These are phyloP conservation scores for thale cress (Arabidopsis thaliana) DNA, from an alignment of 345 rosid species.

Conservation along the genomic window TAIR10.1 NC_003071.7:627501-628000, in stretches of 20 bases:
- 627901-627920: constrained; percentile 72
- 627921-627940: background rate
- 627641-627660: too few species aligned
- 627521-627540: constrained; percentile 65
- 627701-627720: too few species aligned
- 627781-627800: background rate
- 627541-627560: constrained; percentile 74
- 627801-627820: background rate
- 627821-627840: constrained; percentile 43
- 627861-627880: constrained; percentile 51
- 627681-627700: background rate
- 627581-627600: too few species aligned
- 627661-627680: too few species aligned
- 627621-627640: too few species aligned
- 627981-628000: background rate
- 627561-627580: constrained; percentile 4
- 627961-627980: too few species aligned
- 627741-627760: constrained; percentile 58
- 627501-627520: constrained; percentile 69
- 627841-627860: constrained; percentile 59
- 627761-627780: background rate
- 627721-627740: constrained; percentile 63
- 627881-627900: constrained; percentile 60
- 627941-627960: constrained; percentile 3
- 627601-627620: too few species aligned